Evolutionary conservation across 257 asterid genomes (phyloP).

Genomic region (Gentiana dahurica): DNA sequence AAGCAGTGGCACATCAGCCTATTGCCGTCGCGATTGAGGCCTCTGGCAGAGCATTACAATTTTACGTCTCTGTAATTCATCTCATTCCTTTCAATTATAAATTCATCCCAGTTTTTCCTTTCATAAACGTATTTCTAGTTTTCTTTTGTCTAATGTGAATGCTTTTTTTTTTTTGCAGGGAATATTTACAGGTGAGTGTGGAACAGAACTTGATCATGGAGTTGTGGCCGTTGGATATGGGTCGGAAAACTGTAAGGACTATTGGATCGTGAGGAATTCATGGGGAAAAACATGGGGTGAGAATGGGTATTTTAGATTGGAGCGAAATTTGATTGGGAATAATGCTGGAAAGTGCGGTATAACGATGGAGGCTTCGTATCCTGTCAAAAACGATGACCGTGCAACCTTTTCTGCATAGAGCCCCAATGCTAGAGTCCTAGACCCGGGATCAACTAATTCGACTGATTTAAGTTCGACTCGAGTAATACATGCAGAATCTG

Average conservation of each 20-base stretch:
- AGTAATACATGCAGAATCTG: no score
- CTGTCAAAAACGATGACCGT: conserved; percentile 31
- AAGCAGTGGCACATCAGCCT: conserved; percentile 88
- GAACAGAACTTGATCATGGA: conserved; percentile 56
- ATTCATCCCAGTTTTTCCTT: not conserved
- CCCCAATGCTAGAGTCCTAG: not conserved
- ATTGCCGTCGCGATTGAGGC: conserved; percentile 81
- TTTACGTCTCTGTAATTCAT: conserved; percentile 42
- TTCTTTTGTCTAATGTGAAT: no score
- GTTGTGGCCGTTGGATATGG: conserved; percentile 86
- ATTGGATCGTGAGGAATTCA: conserved; percentile 82
- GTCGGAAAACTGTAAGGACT: conserved; percentile 42
- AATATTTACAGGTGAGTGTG: conserved; percentile 54
- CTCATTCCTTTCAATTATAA: not conserved
- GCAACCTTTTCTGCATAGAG: not conserved
- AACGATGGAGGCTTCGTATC: conserved; percentile 61
- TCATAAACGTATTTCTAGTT: not conserved
- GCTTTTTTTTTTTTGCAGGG: conserved; percentile 27
- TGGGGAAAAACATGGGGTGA: conserved; percentile 88
- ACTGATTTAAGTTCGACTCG: no score
- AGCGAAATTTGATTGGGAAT: conserved; percentile 27
- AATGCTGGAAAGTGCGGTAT: conserved; percentile 65
- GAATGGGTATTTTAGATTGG: conserved; percentile 53
- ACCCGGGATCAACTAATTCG: no score
- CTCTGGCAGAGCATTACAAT: conserved; percentile 66